A percentile compares a stretch with the other conserved stretches of the same genome.
Conservation (phyloP, 805 yeast species). For the Lipomyces sp. region DNA sequence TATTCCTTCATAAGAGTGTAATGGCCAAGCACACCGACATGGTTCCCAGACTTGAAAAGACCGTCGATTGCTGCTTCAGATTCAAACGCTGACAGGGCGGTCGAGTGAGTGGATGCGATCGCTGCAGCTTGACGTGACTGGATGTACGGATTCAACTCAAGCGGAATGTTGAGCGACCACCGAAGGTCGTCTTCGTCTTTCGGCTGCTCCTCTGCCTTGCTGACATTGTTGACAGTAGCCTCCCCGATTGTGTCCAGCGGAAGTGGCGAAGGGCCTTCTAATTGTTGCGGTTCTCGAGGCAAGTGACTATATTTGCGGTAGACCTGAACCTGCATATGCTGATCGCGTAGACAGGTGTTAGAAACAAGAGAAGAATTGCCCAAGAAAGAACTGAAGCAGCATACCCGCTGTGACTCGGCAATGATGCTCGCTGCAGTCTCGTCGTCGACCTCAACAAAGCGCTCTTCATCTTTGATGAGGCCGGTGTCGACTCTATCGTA, state of each 20-base stretch:
- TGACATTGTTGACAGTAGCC: too few species aligned
- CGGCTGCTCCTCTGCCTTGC: neutral
- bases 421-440: constrained; percentile 23
- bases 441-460: constrained; percentile 25
- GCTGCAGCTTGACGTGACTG: neutral
- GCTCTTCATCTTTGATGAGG: constrained; percentile 12
- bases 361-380: constrained; percentile 16
- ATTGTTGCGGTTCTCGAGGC: neutral
- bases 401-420: constrained; percentile 14
- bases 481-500: constrained; percentile 13
- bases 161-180: too few species aligned
- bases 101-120: neutral
- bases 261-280: neutral
- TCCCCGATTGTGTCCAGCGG: too few species aligned
- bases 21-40: constrained; percentile 10
- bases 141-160: neutral
- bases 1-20: constrained; percentile 9
- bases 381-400: constrained; percentile 4
- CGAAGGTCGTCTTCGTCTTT: too few species aligned
- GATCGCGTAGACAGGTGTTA: constrained; percentile 8
- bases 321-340: constrained; percentile 15
- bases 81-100: constrained; percentile 7
- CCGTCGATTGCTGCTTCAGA: constrained; percentile 1
- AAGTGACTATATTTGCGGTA: constrained; percentile 29
- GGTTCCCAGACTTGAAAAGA: constrained; percentile 4